Evolutionary conservation across 2,329 filamentous ascomycete genomes (phyloP).

Genomic region (Lasiodiplodia gonubiensis): DNA sequence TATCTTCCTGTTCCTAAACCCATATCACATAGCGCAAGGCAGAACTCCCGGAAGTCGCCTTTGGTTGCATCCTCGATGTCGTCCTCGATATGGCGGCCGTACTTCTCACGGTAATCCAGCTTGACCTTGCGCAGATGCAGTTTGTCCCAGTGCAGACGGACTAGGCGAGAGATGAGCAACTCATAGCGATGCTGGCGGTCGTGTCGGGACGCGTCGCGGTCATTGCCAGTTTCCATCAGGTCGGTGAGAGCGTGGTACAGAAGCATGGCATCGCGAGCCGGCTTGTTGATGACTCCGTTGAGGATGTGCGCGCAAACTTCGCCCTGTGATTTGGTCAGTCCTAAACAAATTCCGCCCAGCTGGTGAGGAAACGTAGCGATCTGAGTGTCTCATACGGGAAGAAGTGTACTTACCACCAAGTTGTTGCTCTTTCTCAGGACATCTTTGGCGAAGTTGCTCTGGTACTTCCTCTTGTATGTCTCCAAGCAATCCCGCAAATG

Average conservation of each 20-base stretch:
- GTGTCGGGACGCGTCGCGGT: constrained; percentile 30
- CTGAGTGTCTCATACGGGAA: too few species aligned
- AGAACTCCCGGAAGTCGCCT: constrained; percentile 79
- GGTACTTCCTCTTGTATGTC: constrained; percentile 74
- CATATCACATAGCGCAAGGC: constrained; percentile 63
- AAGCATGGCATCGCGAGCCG: constrained; percentile 88
- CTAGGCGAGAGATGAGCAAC: constrained; percentile 83
- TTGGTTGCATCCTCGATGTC: constrained; percentile 78
- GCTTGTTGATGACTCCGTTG: constrained; percentile 94
- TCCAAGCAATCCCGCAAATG: constrained; percentile 82
- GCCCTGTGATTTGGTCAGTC: constrained; percentile 63
- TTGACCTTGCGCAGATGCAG: constrained; percentile 81
- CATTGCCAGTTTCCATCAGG: constrained; percentile 46
- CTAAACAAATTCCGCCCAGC: neutral
- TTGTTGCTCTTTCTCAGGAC: constrained; percentile 89
- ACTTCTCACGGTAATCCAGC: constrained; percentile 77
- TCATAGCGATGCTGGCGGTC: constrained; percentile 71
- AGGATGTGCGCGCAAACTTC: constrained; percentile 94
- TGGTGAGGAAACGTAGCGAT: neutral
- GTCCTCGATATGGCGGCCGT: constrained; percentile 74
- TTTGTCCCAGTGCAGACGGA: constrained; percentile 91
- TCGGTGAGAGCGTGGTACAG: constrained; percentile 83
- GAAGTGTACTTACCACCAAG: constrained; percentile 73
- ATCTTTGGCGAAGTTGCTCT: constrained; percentile 83
- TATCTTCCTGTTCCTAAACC: constrained; percentile 10